Percentiles rank a stretch among this genome's conserved stretches.
These are phyloP conservation scores for Viridothelium virens DNA, from an alignment of 495 filamentous ascomycete genomes.

Conservation along the genomic window DNA sequence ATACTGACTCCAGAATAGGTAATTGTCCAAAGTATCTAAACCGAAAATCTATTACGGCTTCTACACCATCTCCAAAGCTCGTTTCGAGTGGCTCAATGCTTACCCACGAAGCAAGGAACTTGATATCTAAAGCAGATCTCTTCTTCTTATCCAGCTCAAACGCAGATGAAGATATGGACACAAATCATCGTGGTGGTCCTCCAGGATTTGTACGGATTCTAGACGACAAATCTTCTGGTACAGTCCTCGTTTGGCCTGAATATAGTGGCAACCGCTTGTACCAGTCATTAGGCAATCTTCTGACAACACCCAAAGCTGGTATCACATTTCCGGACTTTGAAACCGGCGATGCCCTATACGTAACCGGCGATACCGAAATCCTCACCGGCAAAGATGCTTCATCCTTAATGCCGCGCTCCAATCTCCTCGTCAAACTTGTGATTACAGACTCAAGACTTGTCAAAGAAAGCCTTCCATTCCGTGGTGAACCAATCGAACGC, in stretches of 20 bases:
- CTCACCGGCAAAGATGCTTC: constrained; percentile 54
- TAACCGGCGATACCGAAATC: constrained; percentile 59
- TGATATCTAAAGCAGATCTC: constrained; percentile 60
- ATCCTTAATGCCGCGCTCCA: constrained; percentile 55
- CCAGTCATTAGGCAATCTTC: constrained; percentile 70
- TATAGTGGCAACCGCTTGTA: constrained; percentile 77
- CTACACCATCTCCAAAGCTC: constrained; percentile 45
- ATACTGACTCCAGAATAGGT: constrained; percentile 30
- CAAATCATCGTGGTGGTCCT: constrained; percentile 72
- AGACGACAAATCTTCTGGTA: constrained; percentile 42
- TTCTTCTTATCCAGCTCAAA: constrained; percentile 67
- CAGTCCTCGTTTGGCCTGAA: constrained; percentile 63
- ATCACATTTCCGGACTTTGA: constrained; percentile 63
- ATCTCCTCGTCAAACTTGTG: constrained; percentile 60
- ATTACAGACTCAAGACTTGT: constrained; percentile 56
- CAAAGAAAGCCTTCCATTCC: constrained; percentile 54
- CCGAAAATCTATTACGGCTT: constrained; percentile 53
- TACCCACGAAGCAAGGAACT: constrained; percentile 42
- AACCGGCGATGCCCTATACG: constrained; percentile 60
- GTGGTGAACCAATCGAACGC: constrained; percentile 47
- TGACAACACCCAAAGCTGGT: constrained; percentile 55
- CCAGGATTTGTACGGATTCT: constrained; percentile 64
- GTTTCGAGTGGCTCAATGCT: constrained; percentile 42
- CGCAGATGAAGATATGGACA: constrained; percentile 63
- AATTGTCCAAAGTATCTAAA: constrained; percentile 86